Conservation (phyloP, 805 yeast genomes). For the Starmerella asiatica region DNA sequence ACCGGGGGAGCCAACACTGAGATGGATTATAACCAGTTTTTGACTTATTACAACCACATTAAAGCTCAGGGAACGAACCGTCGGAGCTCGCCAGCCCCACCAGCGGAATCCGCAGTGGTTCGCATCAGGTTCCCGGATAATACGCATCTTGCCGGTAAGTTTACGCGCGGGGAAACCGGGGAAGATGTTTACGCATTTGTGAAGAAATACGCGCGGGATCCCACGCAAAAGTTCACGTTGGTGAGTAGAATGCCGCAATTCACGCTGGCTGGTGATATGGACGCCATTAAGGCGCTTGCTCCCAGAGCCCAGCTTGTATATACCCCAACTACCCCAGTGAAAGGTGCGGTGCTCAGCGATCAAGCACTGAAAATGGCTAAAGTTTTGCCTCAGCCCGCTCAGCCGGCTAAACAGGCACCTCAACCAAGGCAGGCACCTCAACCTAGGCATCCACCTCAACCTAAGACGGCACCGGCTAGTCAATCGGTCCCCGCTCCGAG, state of each 20-base stretch:
- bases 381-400: background rate
- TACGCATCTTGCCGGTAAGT: constrained; percentile 37
- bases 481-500: no score
- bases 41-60: constrained; percentile 39
- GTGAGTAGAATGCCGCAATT: constrained; percentile 38
- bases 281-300: constrained; percentile 33
- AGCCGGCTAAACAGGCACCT: background rate
- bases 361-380: constrained; percentile 8
- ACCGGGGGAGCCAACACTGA: constrained; percentile 23
- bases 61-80: constrained; percentile 31
- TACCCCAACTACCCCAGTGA: constrained; percentile 19
- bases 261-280: constrained; percentile 24
- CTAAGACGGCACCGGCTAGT: no score
- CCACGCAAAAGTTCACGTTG: constrained; percentile 29
- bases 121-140: constrained; percentile 49
- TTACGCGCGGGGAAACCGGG: constrained; percentile 35
- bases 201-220: constrained; percentile 23
- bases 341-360: constrained; percentile 15
- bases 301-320: constrained; percentile 35
- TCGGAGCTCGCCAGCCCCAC: constrained; percentile 28
- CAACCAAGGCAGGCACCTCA: background rate
- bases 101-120: constrained; percentile 29
- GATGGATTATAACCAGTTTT: constrained; percentile 40
- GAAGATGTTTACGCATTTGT: constrained; percentile 27
- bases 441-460: background rate